Conservation (phyloP, 1,139 yeast species). For the Kodamaea ohmeri region DNA sequence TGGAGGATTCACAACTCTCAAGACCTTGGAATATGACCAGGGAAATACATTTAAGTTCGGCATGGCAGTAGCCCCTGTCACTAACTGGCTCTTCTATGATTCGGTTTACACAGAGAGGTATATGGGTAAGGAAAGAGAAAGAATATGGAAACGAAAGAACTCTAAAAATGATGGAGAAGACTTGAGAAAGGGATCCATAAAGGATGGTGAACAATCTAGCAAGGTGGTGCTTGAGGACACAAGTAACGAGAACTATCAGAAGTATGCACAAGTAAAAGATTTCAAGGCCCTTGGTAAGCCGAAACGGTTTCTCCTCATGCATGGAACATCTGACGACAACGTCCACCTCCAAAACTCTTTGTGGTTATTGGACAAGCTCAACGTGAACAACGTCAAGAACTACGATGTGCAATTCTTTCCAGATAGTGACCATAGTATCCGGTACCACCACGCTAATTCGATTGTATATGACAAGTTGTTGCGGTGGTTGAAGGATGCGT, state of each 20-base stretch:
- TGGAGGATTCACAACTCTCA: constrained; percentile 79
- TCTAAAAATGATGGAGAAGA: not conserved
- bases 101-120: constrained; percentile 88
- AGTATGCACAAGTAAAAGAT: constrained; percentile 46
- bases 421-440: constrained; percentile 85
- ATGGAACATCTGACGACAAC: constrained; percentile 96
- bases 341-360: constrained; percentile 90
- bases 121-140: constrained; percentile 58
- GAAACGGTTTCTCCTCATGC: constrained; percentile 75
- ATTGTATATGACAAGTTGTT: constrained; percentile 74
- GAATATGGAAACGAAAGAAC: constrained; percentile 37
- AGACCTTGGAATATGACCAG: constrained; percentile 68
- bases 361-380: constrained; percentile 68
- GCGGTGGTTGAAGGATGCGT: constrained; percentile 69
- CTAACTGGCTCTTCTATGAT: constrained; percentile 78
- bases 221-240: not conserved
- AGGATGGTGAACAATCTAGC: not conserved
- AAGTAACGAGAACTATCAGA: constrained; percentile 33
- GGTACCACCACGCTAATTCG: constrained; percentile 72
- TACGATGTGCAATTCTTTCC: constrained; percentile 91
- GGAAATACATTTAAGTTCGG: constrained; percentile 72
- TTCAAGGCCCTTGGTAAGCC: constrained; percentile 46
- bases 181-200: not conserved
- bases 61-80: constrained; percentile 88
- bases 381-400: constrained; percentile 62